Evolutionary conservation across 345 rosid genomes (phyloP).

Genomic region (Euphorbia lathyris): DNA sequence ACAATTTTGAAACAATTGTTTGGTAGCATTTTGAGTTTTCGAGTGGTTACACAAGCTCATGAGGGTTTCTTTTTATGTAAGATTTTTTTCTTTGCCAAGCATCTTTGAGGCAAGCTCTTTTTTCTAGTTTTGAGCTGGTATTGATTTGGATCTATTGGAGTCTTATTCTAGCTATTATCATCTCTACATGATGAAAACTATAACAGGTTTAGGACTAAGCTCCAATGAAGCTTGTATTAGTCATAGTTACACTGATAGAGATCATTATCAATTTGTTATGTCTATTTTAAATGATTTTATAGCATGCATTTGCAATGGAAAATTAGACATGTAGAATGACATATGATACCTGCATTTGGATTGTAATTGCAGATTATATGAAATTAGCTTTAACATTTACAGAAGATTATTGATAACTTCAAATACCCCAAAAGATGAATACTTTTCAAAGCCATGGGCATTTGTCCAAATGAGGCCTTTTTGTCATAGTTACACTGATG

Average conservation of each 20-base stretch:
- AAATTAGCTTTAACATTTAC: neutral
- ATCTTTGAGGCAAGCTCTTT: neutral
- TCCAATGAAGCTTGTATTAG: slow-evolving; percentile 39
- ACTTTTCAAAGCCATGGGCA: slow-evolving; percentile 32
- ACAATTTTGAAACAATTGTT: neutral
- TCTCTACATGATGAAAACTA: slow-evolving; percentile 36
- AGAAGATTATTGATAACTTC: neutral
- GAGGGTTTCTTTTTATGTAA: neutral
- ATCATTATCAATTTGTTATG: neutral
- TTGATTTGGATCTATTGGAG: neutral
- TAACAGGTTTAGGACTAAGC: slow-evolving; percentile 23
- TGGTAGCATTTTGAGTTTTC: neutral
- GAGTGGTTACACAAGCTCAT: neutral
- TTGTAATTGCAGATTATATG: neutral
- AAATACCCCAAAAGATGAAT: slow-evolving; percentile 28
- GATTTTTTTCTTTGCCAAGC: neutral
- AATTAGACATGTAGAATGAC: neutral
- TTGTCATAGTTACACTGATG: slow-evolving; percentile 51
- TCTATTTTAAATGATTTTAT: neutral
- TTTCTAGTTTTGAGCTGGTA: neutral
- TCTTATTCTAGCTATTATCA: neutral
- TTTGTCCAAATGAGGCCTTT: slow-evolving; percentile 36
- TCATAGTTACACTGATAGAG: slow-evolving; percentile 48
- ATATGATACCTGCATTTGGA: neutral
- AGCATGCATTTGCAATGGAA: neutral